Conservation (phyloP, 495 filamentous ascomycete species). For the Aspergillus baeticus region DNA sequence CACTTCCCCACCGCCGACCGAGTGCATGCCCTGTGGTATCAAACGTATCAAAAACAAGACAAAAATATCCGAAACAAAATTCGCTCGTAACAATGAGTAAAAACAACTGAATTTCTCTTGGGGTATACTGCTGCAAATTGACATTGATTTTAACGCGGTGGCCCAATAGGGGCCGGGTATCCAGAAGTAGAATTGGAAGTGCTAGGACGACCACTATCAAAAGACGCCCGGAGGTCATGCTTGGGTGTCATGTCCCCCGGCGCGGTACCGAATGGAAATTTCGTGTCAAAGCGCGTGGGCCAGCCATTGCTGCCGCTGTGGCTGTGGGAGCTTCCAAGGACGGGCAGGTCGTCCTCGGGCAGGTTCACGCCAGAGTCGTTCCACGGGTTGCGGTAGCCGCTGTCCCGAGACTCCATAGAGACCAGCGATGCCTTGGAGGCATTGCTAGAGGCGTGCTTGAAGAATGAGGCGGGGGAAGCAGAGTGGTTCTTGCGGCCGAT, state of each 20-base stretch:
- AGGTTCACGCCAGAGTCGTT: conserved; percentile 95
- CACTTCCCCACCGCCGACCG: conserved; percentile 31
- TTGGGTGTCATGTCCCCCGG: conserved; percentile 80
- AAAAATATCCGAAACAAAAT: conserved; percentile 26
- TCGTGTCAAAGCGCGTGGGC: conserved; percentile 60
- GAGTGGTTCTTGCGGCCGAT: conserved; percentile 93
- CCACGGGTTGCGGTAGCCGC: conserved; percentile 94
- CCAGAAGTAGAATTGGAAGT: conserved; percentile 94
- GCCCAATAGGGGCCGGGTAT: conserved; percentile 88
- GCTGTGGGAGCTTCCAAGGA: conserved; percentile 56
- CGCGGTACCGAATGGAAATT: conserved; percentile 65
- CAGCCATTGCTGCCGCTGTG: conserved; percentile 63
- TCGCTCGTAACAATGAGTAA: conserved; percentile 16
- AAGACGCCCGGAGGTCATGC: conserved; percentile 76
- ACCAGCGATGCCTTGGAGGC: conserved; percentile 92
- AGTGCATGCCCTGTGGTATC: conserved; percentile 33
- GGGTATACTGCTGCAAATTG: conserved; percentile 61
- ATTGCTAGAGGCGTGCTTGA: conserved; percentile 90
- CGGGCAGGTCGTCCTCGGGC: conserved; percentile 74
- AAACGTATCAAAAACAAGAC: conserved; percentile 40
- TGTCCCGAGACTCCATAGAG: conserved; percentile 88
- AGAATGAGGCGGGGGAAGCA: conserved; percentile 76
- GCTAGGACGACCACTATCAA: conserved; percentile 86
- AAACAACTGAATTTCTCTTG: conserved; percentile 48
- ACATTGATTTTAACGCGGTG: conserved; percentile 71